These are phyloP conservation scores for Candolleomyces eurysporus DNA, from an alignment of 768 basidiomycete genomes.

Conservation along the genomic window DNA sequence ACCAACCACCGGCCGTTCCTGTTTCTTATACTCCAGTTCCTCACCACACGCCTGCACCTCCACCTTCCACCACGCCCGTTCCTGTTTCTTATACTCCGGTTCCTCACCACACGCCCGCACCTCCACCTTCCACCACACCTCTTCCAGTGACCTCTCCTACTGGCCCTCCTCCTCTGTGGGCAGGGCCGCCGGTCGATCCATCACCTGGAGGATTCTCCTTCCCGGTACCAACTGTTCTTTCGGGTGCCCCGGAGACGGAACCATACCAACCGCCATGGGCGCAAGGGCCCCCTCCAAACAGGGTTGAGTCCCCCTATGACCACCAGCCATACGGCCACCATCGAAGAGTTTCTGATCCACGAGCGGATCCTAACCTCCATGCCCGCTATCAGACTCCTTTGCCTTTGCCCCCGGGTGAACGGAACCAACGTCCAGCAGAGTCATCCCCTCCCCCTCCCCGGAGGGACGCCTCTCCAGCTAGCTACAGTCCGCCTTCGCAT, in stretches of 20 bases:
- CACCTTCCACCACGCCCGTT: neutral
- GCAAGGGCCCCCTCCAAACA: neutral
- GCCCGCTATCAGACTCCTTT: slow-evolving; percentile 53
- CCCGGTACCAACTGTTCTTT: slow-evolving; percentile 28
- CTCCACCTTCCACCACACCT: neutral
- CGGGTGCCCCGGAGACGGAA: slow-evolving; percentile 4
- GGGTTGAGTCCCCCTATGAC: neutral
- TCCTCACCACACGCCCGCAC: neutral
- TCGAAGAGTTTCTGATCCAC: slow-evolving; percentile 3
- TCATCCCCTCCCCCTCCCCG: neutral
- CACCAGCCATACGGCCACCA: neutral
- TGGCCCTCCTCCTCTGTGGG: slow-evolving; percentile 17
- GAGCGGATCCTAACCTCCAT: slow-evolving; percentile 38
- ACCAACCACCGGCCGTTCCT: neutral
- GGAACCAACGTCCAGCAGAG: slow-evolving; percentile 9
- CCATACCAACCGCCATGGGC: slow-evolving; percentile 1
- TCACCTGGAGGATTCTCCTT: slow-evolving; percentile 24
- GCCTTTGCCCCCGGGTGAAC: slow-evolving; percentile 44
- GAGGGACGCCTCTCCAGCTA: too few relatives aligned
- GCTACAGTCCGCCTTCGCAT: slow-evolving; percentile 8
- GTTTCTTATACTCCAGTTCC: slow-evolving; percentile 6
- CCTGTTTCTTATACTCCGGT: slow-evolving; percentile 4
- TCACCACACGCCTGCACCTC: neutral
- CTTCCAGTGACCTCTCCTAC: neutral
- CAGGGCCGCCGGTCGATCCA: slow-evolving; percentile 8